phyloP scores from a whole-genome alignment of 805 yeast genomes.

The Debaryomyces hansenii region DNA sequence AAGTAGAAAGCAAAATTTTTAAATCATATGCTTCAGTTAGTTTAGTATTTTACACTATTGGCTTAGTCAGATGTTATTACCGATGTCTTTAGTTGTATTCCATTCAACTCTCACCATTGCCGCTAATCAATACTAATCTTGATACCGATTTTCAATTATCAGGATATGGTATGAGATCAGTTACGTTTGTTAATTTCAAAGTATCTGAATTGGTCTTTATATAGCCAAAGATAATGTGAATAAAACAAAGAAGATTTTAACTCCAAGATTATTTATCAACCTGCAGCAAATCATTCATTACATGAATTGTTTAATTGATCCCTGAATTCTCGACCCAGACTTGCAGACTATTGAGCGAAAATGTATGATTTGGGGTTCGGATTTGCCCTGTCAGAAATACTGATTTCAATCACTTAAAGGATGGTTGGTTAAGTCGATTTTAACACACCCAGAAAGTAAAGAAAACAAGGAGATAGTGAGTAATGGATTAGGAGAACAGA shows the following conservation, averaged over 20 bases:
- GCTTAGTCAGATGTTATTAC: too few relatives aligned
- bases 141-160: conserved; percentile 50
- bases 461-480: conserved; percentile 38
- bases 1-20: too few relatives aligned
- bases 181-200: conserved; percentile 76
- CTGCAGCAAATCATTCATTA: conserved; percentile 10
- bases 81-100: too few relatives aligned
- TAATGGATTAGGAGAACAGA: conserved; percentile 66
- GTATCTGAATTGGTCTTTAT: conserved; percentile 87
- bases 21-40: too few relatives aligned
- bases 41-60: too few relatives aligned
- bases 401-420: too few relatives aligned
- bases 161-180: conserved; percentile 81
- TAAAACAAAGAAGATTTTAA: conserved; percentile 31
- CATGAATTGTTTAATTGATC: conserved; percentile 45
- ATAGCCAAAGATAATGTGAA: conserved; percentile 58
- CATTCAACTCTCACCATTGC: neutral
- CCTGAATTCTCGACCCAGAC: conserved; percentile 52
- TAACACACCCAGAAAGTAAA: conserved; percentile 64
- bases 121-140: conserved; percentile 16
- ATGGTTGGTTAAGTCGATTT: conserved; percentile 84
- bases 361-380: conserved; percentile 66
- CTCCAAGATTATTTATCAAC: conserved; percentile 22
- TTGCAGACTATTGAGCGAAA: conserved; percentile 54
- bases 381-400: too few relatives aligned